Base-by-base conservation (phyloP, 2,329 filamentous ascomycete species). In the Fusarium bactridioides region DNA sequence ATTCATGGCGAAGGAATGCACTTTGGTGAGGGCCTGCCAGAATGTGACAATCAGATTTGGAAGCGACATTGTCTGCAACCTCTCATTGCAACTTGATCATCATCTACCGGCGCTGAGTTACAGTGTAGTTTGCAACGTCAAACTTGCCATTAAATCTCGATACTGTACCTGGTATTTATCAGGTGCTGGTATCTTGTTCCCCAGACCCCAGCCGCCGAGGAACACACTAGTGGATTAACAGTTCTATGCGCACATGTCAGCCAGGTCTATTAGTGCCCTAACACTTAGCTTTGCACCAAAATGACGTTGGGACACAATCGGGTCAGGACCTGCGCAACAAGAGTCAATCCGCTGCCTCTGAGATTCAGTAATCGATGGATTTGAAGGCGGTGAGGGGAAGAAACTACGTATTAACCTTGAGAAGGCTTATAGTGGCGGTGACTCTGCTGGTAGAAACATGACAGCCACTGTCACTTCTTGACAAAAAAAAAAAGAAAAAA, bases 181-280 rank as follows among this genome's bases (percentile, higher is more conserved):
- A 3, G 23, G 10, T 37, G 12, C 10, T 18, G 23, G 7, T 12
- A 8, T 35, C 29, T 21, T 35, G 13, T 25, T 35, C 7, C 4
- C 13, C 10, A 12, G 5, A n/a, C 1, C 10, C 7, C 0, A 5
- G 13, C n/a, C n/a, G n/a, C n/a, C n/a, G n/a, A n/a, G n/a, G n/a
- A n/a, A n/a, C n/a, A n/a, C n/a, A n/a, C 23, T 53, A 53, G 23
- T 12, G 19, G 2, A 3, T 25, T 53, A 38, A n/a, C 23, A 21
- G 7, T 18, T 25, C 1, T 18, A 7, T 18, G 3, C 3, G 2
- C 0, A n/a, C 4, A 4, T 27, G 2, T 4, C 18, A 3, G 1
- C 23, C 4, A 7, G 4, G 3, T 3, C 3, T 27, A 33, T 38
- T 53, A 38, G 33, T 21, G 23, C 33, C 5, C 13, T 27, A 38